Evolutionary conservation across 2,329 filamentous ascomycete genomes (phyloP), one percentile per base, ranked within the genome.

Genomic region (Pseudopithomyces chartarum): DNA sequence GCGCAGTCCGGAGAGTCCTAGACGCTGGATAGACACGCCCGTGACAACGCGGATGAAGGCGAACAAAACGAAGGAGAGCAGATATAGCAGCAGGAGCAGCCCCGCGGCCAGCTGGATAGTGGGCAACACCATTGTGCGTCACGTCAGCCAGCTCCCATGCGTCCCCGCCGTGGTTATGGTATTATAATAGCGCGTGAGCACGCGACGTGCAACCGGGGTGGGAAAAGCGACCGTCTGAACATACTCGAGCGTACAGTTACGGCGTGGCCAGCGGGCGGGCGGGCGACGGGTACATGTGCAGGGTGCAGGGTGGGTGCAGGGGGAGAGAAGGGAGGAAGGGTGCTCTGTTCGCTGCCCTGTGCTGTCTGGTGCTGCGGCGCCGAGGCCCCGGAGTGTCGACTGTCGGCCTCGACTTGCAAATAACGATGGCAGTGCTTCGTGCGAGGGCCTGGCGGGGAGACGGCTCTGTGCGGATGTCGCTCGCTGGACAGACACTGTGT

Each of bases 21-120:
- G 86, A 65, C 95, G 88, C 78, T 99, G 96, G 63, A 99, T 97
- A 6, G 95, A 99, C 55, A 99, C 83, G 59, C 95, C 95, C 34
- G 94, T 98, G 59, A 94, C 82, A 67, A 98, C 93, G 65, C 95
- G 92, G 62, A 99, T 80, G 66, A 98, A 85, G 69, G 95, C 95
- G 76, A 99, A 97, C 57, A 97, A 77, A 58, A 99, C 88, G 73
- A 99, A 99, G 60, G 94, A 92, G 60, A 87, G 90, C 43, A 99
- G 85, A 80, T 98, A 99, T 60, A 91, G 81, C 62, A 98, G 84
- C 67, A 98, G 87, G 73, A 93, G 70, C 66, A 96, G 82, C 74
- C 94, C 94, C 70, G 96, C 86, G 63, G 97, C 80, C 74, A 97
- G 97, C 65, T 94, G 80, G 43, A 78, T 64, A 32, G 77, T 76